Evolutionary conservation across 805 yeast genomes (phyloP), one percentile per base, ranked within the genome.

Genomic region (Candida boleticola): DNA sequence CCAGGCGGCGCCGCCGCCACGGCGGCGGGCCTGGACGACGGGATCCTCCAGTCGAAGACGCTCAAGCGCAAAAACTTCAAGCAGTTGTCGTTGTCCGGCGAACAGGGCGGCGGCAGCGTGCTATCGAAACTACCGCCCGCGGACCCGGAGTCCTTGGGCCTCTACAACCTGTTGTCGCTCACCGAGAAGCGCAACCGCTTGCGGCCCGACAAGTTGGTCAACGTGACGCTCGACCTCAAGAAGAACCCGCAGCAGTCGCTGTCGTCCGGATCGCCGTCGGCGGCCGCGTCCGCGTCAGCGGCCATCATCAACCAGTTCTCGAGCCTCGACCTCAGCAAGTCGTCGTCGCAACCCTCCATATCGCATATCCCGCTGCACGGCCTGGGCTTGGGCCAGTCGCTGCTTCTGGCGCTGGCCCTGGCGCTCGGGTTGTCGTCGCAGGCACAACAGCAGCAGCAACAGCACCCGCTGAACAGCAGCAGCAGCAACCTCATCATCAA

Each of bases 41-140:
- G 43, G 38, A 52, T 68, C 19, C 53, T 69, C 32, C 52, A 57
- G 39, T 55, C 65, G 29, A 70, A 68, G 43, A 54, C 72, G 19
- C 53, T 70, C 29, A 62, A 58, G 35, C 56, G 76, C 22, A 70
- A 70, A 48, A 70, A 69, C 48, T 57, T 65, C 52, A 70, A 68
- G 44, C 58, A 68, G 40, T 51, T 69, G 19, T 62, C 66, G 19
- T 46, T 64, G 20, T 45, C 60, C 6, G 17, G n/a, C 4, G n/a
- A 10, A 11, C 17, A 19, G 14, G 9, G 37, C 50, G 6, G 43
- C 47, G 9, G 29, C 33, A 31, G 27, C 19, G 21, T 17, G 16
- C 11, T 22, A 14, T 11, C 34, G 2, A 43, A 35, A 10, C 14
- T 36, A 3, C 29, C 32, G 13, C 39, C 45, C 9, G 37, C 34